Evolutionary conservation across 208 protist species (phyloP), one percentile per base, ranked within the genome.

Genomic region (Trypanosomatidae sp.): DNA sequence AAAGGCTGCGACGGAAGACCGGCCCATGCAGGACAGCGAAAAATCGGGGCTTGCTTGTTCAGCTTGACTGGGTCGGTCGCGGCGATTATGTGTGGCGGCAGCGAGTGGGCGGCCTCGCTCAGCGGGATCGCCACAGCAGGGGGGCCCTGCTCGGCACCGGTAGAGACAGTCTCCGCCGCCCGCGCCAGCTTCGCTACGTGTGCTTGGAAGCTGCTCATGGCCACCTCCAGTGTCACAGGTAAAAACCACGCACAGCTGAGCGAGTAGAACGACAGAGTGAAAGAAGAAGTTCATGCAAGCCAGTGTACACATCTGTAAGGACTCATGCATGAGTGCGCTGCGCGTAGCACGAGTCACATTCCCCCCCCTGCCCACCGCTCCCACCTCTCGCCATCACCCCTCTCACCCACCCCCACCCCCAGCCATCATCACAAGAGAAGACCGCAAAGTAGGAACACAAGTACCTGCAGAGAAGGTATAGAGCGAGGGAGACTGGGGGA

Each of bases 1-100:
- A 85, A 94, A 12, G 87, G 77, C 10, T 67, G 69, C 0, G 84
- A 68, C 5, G 92, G 92, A 5, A 95, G 79, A 28, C 72, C 89
- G 3, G 90, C 92, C 90, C 92, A 97, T 3, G 77, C 79, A 2
- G 92, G 92, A 50, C 90, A 95, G 59, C 82, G 79, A 62, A 97
- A 97, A 80, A 91, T 90, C 3, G 80, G 78, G 6, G 84, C 85
- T 69, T 97, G 92, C 28, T 77, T 76, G 69, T 95, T 93, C 10
- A 97, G 79, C 70, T 97, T 97, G n/a, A 69, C 62, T 0, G 86
- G 76, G 39, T 93, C 88, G 3, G 90, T 93, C 15, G 84, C 79
- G 13, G 68, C 62, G n/a, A 79, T 78, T 58, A 96, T 92, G 79
- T 96, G 89, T 30, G 82, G 74, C 15, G 92, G 87, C 9, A 96